Evolutionary conservation across 129 eudicot species (phyloP), one percentile per base, ranked within the genome.

Genomic region (Centella asiatica): DNA sequence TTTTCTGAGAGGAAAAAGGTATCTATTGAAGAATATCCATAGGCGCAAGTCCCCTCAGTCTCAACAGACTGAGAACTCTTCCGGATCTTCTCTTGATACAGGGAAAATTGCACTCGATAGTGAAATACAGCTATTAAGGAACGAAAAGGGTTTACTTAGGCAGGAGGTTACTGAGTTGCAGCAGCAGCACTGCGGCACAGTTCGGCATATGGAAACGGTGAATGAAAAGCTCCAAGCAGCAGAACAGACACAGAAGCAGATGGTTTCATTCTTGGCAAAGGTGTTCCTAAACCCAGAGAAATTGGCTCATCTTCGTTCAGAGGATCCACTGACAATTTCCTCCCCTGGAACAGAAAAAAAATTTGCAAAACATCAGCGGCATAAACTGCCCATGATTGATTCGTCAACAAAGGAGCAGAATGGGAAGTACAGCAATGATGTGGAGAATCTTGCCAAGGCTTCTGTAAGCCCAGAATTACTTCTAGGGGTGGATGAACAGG

Each of bases 231-330:
- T 90, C 37, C 78, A 77, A 67, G 85, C 80, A 32, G 89, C 88
- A 47, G 98, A 86, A 76, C 82, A 66, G 18, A 79, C 87, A 61
- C 95, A 90, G 77, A 86, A 86, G 37, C 94, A 79, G 56, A 77
- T 87, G 88, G 84, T 90, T 31, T 75, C 95, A 3, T 90, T 86
- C 71, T 56, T 90, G 63, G 98, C 90, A 45, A 84, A 79, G 70
- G 77, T 76, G 33, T 60, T 87, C 50, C 89, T 80, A 53, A 86
- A 51, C 62, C 90, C 94, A 5, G 77, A 22, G 5, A 81, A 77
- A 46, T 28, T 75, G n/a, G 73, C 78, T 17, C 80, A 75, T 69
- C 76, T 81, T 46, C 69, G 34, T 53, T 66, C 68, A 68, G 72
- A 57, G 72, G 78, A 77, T 20, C 83, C 68, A 10, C 46, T 40